Percentiles rank a stretch among this genome's conserved stretches.
Conservation (phyloP, 169 alveolate genomes). For the Ichthyophthirius multifiliis region DNA sequence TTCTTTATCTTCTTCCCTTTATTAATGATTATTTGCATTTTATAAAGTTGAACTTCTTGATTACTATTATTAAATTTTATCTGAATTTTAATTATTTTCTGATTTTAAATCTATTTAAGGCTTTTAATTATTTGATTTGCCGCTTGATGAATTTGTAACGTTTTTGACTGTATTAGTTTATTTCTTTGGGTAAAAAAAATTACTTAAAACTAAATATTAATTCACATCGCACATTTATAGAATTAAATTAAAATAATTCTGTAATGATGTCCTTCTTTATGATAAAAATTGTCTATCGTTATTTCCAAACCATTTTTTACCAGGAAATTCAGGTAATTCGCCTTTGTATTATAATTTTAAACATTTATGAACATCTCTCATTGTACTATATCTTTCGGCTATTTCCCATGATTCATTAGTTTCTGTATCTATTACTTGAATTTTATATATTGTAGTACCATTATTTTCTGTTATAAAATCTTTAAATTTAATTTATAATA, state of each 20-base stretch:
- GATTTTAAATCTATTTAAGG: too few relatives aligned
- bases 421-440: not conserved
- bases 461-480: not conserved
- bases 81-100: too few relatives aligned
- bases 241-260: not conserved
- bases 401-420: not conserved
- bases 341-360: not conserved
- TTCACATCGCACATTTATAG: not conserved
- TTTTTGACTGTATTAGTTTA: too few relatives aligned
- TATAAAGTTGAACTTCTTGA: too few relatives aligned
- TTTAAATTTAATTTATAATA: not conserved
- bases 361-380: not conserved
- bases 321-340: slow-evolving; percentile 4
- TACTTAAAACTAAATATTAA: not conserved
- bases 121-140: too few relatives aligned
- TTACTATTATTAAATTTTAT: too few relatives aligned
- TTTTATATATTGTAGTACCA: not conserved
- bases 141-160: too few relatives aligned
- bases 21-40: too few relatives aligned
- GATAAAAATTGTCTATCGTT: not conserved
- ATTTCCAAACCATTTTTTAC: slow-evolving; percentile 3
- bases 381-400: not conserved
- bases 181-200: not conserved
- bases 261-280: not conserved
- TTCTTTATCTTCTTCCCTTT: too few relatives aligned